Evolutionary conservation across 345 rosid species (phyloP).

Genomic region (Euclidium syriacum): DNA sequence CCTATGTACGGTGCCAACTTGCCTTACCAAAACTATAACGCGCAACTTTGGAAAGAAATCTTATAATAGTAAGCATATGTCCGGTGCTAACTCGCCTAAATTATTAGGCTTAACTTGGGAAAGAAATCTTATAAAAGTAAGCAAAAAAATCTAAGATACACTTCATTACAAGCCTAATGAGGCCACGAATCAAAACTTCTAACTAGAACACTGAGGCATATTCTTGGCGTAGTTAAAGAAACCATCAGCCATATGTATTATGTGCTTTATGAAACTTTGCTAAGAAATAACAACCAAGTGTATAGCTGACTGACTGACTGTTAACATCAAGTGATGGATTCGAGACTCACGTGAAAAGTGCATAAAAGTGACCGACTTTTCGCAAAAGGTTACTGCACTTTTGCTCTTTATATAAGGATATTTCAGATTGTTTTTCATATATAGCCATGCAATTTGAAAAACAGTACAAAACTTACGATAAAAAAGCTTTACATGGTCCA

Average conservation of each 20-base stretch:
- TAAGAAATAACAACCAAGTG: background rate
- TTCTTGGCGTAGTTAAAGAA: background rate
- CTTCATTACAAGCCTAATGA: background rate
- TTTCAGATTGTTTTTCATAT: background rate
- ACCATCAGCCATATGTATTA: background rate
- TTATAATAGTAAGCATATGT: too few species aligned
- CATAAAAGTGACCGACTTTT: background rate
- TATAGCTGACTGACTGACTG: background rate
- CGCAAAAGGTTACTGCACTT: conserved; percentile 18
- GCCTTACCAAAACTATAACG: background rate
- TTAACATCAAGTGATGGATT: conserved; percentile 7
- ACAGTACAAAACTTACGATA: background rate
- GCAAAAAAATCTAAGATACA: background rate
- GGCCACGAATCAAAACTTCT: background rate
- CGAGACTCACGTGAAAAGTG: background rate
- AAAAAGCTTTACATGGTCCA: conserved; percentile 16
- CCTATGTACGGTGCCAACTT: background rate
- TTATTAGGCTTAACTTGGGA: background rate
- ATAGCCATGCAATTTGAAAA: background rate
- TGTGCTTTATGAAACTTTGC: background rate
- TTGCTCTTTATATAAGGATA: conserved; percentile 2
- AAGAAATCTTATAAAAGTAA: background rate
- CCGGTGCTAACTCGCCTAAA: background rate
- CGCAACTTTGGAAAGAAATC: background rate
- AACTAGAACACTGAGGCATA: background rate